A percentile compares a stretch with the other conserved stretches of the same genome.
Conservation (phyloP, 805 yeast species). For the Komagataella pastoris region DNA sequence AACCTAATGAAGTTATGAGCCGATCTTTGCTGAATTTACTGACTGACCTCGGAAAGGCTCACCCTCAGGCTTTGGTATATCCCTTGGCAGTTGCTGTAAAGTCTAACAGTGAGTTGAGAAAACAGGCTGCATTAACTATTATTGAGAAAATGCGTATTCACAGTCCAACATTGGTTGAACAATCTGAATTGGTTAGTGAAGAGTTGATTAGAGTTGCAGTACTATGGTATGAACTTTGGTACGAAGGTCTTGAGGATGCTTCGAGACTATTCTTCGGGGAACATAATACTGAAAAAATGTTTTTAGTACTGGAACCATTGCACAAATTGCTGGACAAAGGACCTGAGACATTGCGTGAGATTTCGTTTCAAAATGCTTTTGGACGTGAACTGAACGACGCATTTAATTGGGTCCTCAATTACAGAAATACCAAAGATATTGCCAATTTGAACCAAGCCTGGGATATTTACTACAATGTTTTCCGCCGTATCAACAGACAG, state of each 20-base stretch:
- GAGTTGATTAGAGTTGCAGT: conserved; percentile 93
- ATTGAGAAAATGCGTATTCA: conserved; percentile 88
- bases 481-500: conserved; percentile 81
- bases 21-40: conserved; percentile 66
- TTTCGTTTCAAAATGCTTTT: conserved; percentile 84
- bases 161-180: conserved; percentile 74
- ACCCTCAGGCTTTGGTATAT: conserved; percentile 93
- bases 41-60: conserved; percentile 84
- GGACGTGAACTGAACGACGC: conserved; percentile 92
- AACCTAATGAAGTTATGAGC: conserved; percentile 78
- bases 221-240: conserved; percentile 97
- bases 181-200: conserved; percentile 86
- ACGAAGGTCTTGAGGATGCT: conserved; percentile 94
- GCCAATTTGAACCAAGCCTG: conserved; percentile 92
- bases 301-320: conserved; percentile 76
- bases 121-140: conserved; percentile 82
- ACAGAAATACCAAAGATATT: conserved; percentile 71
- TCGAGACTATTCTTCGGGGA: conserved; percentile 89
- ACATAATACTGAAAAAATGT: conserved; percentile 90
- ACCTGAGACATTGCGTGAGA: conserved; percentile 86
- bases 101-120: conserved; percentile 81
- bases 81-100: conserved; percentile 94
- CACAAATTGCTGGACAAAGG: conserved; percentile 77
- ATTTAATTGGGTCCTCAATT: conserved; percentile 83
- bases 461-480: conserved; percentile 92